Base-by-base conservation (phyloP, 2,329 filamentous ascomycete genomes). In the Paecilomyces sp. region DNA sequence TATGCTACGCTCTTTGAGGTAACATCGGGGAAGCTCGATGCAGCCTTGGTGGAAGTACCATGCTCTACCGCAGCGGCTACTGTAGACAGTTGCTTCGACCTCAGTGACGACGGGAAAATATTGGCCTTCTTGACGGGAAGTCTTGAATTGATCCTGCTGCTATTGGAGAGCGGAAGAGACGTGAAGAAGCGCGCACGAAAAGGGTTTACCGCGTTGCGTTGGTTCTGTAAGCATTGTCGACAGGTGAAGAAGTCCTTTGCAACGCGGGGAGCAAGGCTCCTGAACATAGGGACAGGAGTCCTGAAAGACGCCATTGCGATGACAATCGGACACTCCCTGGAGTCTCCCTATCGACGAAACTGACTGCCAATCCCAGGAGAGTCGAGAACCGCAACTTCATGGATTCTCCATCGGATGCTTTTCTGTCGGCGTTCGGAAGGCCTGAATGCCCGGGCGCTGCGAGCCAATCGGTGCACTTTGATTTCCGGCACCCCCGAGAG, bases 1-100 rank as follows among this genome's bases (percentile, higher is more conserved):
- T 93, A 93, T 61, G 88, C 94, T 53, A 96, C 92, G 9, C 80
- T 79, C 76, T 90, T 94, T 60, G 87, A 85, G 65, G 84, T 91
- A 9, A 84, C 84, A 67, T 89, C 75, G 18, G 84, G 83, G 67
- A 83, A 85, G 63, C 72, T 69, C 6, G 75, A 74, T 60, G 73
- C 74, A 8, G 66, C 60, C 55, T 71, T 68, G 7, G 67, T 58
- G 13, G 66, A 59, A 15, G 66, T 62, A 13, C 61, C 66, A 33
- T 70, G 62, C 53, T 66, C 66, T 1, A 67, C 58, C 5, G 67
- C 61, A 54, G 60, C 64, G 3, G 61, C 60, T 1, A 68, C 60
- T 1, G 62, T 62, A 9, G 58, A 60, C 11, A 61, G 31, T 28
- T n/a, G 36, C 54, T 53, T 53, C 25, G 51, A 34, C 41, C 34